Base-by-base conservation (phyloP, 2,329 filamentous ascomycete genomes). In the Helminthosporium solani region DNA sequence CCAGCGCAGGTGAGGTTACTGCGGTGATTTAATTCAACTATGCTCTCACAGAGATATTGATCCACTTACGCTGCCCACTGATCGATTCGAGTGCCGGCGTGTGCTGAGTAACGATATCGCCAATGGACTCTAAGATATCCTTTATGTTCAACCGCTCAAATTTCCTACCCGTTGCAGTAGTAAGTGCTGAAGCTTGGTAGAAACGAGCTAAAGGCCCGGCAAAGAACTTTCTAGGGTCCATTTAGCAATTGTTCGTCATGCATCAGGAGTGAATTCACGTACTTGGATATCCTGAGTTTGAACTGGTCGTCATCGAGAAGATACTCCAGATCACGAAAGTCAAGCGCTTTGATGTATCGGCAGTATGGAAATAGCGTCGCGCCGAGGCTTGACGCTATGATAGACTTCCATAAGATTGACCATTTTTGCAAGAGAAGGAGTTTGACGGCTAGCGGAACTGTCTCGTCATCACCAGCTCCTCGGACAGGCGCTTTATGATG, bases 321-420 rank as follows among this genome's bases (percentile, higher is more conserved):
- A 33, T 81, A 71, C 9, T 73, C 69, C 1, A 89, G 73, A 58
- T 85, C 81, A 42, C 81, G 74, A 8, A 89, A 75, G 53, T 85
- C 81, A 30, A 90, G 73, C 20, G 76, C 74, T 45, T 78, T 81
- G 44, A 89, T 79, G 66, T 86, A 88, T 30, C 80, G 63, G 57
- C 81, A 86, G 62, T 90, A 90, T 0, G 85, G 85, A 51, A 83
- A 85, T 15, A 81, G 70, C 0, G 86, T 87, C 52, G 73, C 70
- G 19, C 77, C 80, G 34, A 85, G 68, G 46, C 82, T 82, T 7
- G 86, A 89, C 7, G 83, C 71, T 46, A 87, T 79, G 53, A 89
- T 80, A 2, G 84, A 84, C 40, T 80, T 78, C 86, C 86, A 90
- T 39, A 87, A 66, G 6, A 80, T 75, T 2, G 82, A 80, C 78